Evolutionary conservation across 1,139 yeast species (phyloP).

Genomic region (Trichomonascaceae sp.): DNA sequence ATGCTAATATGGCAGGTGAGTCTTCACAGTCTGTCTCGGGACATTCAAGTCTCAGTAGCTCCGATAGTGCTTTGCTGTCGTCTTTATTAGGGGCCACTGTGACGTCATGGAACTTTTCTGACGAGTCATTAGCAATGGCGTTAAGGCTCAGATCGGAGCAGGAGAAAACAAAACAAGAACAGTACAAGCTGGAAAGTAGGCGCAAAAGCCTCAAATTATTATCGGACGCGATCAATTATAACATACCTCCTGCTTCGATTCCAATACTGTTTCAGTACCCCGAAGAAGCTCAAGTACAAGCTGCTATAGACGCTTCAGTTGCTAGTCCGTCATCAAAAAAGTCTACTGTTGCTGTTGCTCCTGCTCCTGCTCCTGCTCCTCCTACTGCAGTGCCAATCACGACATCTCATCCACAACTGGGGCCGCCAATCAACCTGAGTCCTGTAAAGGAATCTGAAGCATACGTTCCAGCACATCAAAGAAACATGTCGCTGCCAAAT

Average conservation of each 20-base stretch:
- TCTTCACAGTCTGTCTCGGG: conserved; percentile 1
- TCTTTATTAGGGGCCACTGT: conserved; percentile 50
- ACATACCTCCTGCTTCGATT: conserved; percentile 60
- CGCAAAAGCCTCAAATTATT: conserved; percentile 56
- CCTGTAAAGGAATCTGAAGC: conserved; percentile 16
- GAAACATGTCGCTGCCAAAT: conserved; percentile 24
- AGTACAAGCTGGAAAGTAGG: conserved; percentile 58
- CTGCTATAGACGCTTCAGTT: conserved; percentile 7
- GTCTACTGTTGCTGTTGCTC: conserved; percentile 10
- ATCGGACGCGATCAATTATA: conserved; percentile 54
- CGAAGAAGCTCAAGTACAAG: conserved; percentile 9
- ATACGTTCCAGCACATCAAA: conserved; percentile 22
- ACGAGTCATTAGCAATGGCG: conserved; percentile 56
- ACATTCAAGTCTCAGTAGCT: not conserved
- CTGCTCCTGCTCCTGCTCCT: conserved; percentile 4
- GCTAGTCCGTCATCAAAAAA: conserved; percentile 7
- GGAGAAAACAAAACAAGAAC: conserved; percentile 80
- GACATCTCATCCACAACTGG: conserved; percentile 8
- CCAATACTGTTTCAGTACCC: conserved; percentile 48
- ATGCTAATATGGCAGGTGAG: conserved; percentile 1
- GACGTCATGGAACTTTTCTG: conserved; percentile 54
- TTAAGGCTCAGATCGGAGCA: conserved; percentile 65
- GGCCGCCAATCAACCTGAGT: conserved; percentile 1
- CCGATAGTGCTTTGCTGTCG: conserved; percentile 15
- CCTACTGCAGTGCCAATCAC: conserved; percentile 12